phyloP scores from a whole-genome alignment of 2,329 filamentous ascomycete species.

The Amphichorda felina region DNA sequence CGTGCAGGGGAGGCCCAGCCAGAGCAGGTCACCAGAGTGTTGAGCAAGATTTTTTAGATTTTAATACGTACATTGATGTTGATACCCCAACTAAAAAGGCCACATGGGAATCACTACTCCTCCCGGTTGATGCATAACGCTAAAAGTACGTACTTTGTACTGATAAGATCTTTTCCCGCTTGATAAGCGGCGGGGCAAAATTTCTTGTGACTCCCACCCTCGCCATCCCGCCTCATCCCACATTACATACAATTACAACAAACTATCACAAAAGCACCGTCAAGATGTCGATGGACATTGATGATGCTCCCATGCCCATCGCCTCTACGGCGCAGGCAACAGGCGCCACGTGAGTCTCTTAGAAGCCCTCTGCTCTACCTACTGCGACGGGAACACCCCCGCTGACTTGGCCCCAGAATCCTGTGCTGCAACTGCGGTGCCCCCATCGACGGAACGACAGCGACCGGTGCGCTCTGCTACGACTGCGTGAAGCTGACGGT shows the following conservation, averaged over 20 bases:
- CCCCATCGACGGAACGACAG: slow-evolving; percentile 81
- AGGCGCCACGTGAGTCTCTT: slow-evolving; percentile 26
- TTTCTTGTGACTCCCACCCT: slow-evolving; percentile 4
- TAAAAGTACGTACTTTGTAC: not conserved
- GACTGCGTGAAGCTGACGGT: slow-evolving; percentile 92
- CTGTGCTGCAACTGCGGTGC: slow-evolving; percentile 97
- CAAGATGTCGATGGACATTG: slow-evolving; percentile 30
- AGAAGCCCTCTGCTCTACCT: slow-evolving; percentile 1
- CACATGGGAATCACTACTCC: not conserved
- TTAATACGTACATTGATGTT: not conserved
- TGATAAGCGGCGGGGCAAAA: slow-evolving; percentile 8
- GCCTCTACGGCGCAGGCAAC: slow-evolving; percentile 20
- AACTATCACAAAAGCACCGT: slow-evolving; percentile 2
- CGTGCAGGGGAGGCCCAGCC: slow-evolving; percentile 31
- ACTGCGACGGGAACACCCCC: not conserved
- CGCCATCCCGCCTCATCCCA: slow-evolving; percentile 1
- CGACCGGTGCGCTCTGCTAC: slow-evolving; percentile 81
- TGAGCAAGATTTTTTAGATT: slow-evolving; percentile 52
- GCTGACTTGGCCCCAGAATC: slow-evolving; percentile 34
- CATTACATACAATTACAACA: not conserved
- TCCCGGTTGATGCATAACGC: not conserved
- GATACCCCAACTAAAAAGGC: not conserved
- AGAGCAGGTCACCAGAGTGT: slow-evolving; percentile 44
- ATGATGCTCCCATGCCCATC: slow-evolving; percentile 27
- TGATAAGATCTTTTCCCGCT: slow-evolving; percentile 7